Base-by-base conservation (phyloP, 1,284 basidiomycete genomes). In the Meripilus lineatus region DNA sequence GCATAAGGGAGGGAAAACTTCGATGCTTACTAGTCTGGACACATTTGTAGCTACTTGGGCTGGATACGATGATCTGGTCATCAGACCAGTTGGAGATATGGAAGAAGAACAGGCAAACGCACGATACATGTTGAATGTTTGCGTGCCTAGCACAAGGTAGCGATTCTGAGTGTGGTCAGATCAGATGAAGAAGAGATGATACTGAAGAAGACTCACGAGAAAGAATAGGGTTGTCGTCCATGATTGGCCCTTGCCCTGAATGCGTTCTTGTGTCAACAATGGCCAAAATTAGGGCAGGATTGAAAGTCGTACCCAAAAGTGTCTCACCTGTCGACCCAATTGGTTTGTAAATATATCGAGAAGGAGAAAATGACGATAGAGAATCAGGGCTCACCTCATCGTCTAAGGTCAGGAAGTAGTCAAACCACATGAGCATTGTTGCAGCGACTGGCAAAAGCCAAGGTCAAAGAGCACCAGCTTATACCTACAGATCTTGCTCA, bases 71-170 rank as follows among this genome's bases (percentile, higher is more conserved):
- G n/a, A n/a, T n/a, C n/a, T n/a, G 15, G 33, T 8, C 7, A 8
- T 8, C 7, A 15, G n/a, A 15, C n/a, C 6, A 17, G 7, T 15
- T 35, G n/a, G 33, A 18, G 15, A 7, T 23, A 23, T 15, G 14
- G 8, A 7, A 20, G 6, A n/a, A 10, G 8, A 39, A 23, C 17
- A 14, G 14, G 7, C 20, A 7, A 6, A 39, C 37, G 8, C 15
- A 39, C 37, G 21, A 26, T 23, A 39, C 17, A 26, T 13, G 17
- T 39, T 39, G 20, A 23, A 39, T 23, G 20, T 39, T 39, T 39
- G 37, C 24, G 20, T 22, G 17, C 20, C 7, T 6, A 39, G 20
- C 5, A 8, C 20, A 10, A 39, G 10, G 24, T 39, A 39, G 20
- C 37, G 14, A 22, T 39, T 39, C 37, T 39, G 14, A 7, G 24